These are phyloP conservation scores for Gentiana dahurica DNA, from an alignment of 257 asterid species.

Conservation along the genomic window DNA sequence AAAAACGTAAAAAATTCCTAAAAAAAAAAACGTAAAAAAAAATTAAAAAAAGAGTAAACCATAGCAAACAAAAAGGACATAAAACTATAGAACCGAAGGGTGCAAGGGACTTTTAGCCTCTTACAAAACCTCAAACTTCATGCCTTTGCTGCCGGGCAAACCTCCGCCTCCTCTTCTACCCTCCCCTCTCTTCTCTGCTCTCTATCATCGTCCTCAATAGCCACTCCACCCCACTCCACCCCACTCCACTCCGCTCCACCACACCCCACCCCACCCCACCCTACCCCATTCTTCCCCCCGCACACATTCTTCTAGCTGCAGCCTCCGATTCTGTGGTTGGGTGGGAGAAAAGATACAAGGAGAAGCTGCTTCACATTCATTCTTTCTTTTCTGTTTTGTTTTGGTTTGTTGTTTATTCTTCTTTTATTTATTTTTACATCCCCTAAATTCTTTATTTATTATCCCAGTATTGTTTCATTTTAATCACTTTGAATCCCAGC, in stretches of 20 bases:
- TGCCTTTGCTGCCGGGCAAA: slow-evolving; percentile 2
- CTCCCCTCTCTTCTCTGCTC: neutral
- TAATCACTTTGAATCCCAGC: neutral
- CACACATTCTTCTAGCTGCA: neutral
- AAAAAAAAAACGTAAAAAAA: too few relatives aligned
- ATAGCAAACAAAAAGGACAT: too few relatives aligned
- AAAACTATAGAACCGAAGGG: too few relatives aligned
- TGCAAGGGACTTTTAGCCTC: too few relatives aligned
- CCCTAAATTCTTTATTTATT: slow-evolving; percentile 4
- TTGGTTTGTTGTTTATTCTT: slow-evolving; percentile 7
- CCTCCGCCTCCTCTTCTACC: slow-evolving; percentile 3
- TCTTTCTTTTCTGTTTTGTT: slow-evolving; percentile 1
- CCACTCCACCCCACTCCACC: neutral
- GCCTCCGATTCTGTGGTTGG: neutral
- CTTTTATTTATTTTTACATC: neutral
- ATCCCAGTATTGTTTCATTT: neutral
- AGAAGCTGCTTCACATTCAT: slow-evolving; percentile 2
- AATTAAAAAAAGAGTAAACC: too few relatives aligned
- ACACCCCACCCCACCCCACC: slow-evolving; percentile 3
- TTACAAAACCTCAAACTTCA: neutral
- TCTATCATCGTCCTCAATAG: neutral
- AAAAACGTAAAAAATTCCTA: too few relatives aligned
- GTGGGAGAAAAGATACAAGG: neutral
- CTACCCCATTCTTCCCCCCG: slow-evolving; percentile 8
- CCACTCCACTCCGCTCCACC: neutral